These are phyloP conservation scores for Potentilla sterilis DNA, from an alignment of 306 rosid genomes.

Conservation along the genomic window DNA sequence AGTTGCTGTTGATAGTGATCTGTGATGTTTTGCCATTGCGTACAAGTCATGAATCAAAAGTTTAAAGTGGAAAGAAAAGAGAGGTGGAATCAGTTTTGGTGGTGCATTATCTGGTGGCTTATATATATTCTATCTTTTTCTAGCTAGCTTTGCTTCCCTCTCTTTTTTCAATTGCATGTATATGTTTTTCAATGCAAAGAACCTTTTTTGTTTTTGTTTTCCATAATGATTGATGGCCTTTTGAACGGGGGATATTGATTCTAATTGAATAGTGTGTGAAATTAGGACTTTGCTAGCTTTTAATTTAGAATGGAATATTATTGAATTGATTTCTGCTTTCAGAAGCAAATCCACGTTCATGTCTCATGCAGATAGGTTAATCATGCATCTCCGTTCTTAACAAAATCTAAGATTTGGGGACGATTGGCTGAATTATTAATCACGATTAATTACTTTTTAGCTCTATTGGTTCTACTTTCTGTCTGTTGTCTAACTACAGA, in stretches of 20 bases:
- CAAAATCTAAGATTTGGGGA: background rate
- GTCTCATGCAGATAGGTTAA: background rate
- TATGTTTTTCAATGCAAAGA: background rate
- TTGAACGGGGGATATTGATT: background rate
- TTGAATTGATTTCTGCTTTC: background rate
- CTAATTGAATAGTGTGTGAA: slow-evolving; percentile 41
- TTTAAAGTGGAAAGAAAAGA: slow-evolving; percentile 13
- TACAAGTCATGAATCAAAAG: slow-evolving; percentile 49
- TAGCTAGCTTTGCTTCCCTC: slow-evolving; percentile 6
- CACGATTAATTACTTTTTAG: background rate
- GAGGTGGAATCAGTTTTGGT: slow-evolving; percentile 52
- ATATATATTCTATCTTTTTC: slow-evolving; percentile 19
- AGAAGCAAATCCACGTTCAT: background rate
- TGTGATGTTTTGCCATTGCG: slow-evolving; percentile 42
- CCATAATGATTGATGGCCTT: slow-evolving; percentile 5
- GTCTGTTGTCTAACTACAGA: background rate
- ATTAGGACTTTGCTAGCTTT: slow-evolving; percentile 27
- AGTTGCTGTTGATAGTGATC: slow-evolving; percentile 32
- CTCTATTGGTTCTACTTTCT: background rate
- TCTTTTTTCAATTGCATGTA: slow-evolving; percentile 9
- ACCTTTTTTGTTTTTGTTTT: slow-evolving; percentile 15
- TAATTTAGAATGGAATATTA: background rate
- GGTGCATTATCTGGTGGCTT: slow-evolving; percentile 25
- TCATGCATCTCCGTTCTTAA: background rate
- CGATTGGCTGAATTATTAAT: background rate